Evolutionary conservation across 106 monocot species (phyloP).

Genomic region (Allium fistulosum): DNA sequence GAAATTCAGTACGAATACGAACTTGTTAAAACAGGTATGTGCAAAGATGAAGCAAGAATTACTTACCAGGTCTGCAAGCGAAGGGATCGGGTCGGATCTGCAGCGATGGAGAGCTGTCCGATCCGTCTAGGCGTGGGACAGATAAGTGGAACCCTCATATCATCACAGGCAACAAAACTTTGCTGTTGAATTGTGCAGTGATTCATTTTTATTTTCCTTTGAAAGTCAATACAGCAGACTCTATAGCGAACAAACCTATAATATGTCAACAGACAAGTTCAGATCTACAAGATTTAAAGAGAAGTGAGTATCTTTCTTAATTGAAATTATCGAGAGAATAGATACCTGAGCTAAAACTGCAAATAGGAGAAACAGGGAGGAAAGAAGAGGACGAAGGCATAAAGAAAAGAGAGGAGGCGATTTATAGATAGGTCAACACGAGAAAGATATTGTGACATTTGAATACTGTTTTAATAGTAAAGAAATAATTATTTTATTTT

Average conservation of each 20-base stretch:
- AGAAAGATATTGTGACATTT: not conserved
- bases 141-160: constrained; percentile 8
- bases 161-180: constrained; percentile 1
- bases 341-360: not conserved
- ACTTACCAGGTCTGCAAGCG: constrained; percentile 9
- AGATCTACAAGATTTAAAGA: constrained; percentile 1
- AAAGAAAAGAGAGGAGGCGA: not conserved
- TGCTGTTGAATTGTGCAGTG: constrained; percentile 3
- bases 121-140: constrained; percentile 12
- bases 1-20: not conserved
- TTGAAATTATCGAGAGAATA: not conserved
- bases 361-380: not conserved
- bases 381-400: not conserved
- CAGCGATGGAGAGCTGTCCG: constrained; percentile 1
- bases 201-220: not conserved
- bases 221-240: not conserved
- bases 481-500: not conserved
- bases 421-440: constrained; percentile 3
- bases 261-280: not conserved
- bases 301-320: not conserved
- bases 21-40: not conserved
- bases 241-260: not conserved
- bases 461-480: not conserved
- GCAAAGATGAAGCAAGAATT: not conserved
- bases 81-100: constrained; percentile 1